phyloP scores from a whole-genome alignment of 495 filamentous ascomycete genomes.

The Aspergillus haitiensis region DNA sequence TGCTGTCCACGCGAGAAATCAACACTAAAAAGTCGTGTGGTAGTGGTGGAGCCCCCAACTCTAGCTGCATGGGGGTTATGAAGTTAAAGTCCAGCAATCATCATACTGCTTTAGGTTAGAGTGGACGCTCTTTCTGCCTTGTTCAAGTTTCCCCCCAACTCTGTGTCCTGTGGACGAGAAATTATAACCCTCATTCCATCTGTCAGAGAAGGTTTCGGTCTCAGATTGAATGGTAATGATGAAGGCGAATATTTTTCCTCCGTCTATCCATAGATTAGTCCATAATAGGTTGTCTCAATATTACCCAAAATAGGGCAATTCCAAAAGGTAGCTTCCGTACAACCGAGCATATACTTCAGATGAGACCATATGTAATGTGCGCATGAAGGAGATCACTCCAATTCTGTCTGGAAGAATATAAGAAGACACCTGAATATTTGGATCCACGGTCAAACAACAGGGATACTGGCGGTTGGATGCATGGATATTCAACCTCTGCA shows the following conservation, averaged over 20 bases:
- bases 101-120: conserved; percentile 16
- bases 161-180: too few species aligned
- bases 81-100: not conserved
- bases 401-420: not conserved
- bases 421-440: conserved; percentile 2
- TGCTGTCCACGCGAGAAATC: conserved; percentile 26
- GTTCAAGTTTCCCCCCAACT: not conserved
- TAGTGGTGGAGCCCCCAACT: not conserved
- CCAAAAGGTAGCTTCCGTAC: too few species aligned
- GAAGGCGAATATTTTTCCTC: too few species aligned
- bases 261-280: too few species aligned
- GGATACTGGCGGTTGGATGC: not conserved
- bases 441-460: not conserved
- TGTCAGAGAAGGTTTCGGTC: too few species aligned
- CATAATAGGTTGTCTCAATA: too few species aligned
- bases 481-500: not conserved
- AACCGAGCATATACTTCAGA: not conserved
- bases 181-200: too few species aligned
- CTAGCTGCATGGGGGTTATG: conserved; percentile 7
- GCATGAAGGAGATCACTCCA: conserved; percentile 5
- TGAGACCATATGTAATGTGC: not conserved
- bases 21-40: not conserved
- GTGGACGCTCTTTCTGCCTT: not conserved
- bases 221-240: too few species aligned
- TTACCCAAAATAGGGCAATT: too few species aligned